Percentiles rank a stretch among this genome's conserved stretches.
Evolutionary conservation across 768 basidiomycete species (phyloP).

Genomic region (Candolleomyces aberdarensis): DNA sequence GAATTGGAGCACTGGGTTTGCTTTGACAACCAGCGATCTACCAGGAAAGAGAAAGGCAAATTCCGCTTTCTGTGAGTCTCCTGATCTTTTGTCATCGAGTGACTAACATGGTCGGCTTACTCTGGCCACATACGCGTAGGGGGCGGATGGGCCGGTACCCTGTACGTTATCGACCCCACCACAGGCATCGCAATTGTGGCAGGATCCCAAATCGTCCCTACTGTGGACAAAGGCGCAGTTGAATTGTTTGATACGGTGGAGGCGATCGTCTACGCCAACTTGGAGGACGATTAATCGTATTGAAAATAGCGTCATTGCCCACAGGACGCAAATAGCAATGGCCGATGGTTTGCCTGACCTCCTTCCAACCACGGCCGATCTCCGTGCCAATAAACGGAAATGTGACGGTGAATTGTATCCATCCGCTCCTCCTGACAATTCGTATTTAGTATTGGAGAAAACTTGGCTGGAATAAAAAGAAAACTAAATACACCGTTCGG

Average conservation of each 20-base stretch:
- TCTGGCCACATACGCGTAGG: slow-evolving; percentile 14
- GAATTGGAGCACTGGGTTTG: slow-evolving; percentile 27
- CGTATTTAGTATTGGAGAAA: too few species aligned
- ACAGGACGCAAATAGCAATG: too few species aligned
- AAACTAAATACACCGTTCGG: too few species aligned
- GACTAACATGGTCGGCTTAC: background rate
- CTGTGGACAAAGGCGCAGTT: slow-evolving; percentile 19
- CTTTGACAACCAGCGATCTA: slow-evolving; percentile 22
- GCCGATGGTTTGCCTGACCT: too few species aligned
- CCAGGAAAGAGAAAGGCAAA: slow-evolving; percentile 26
- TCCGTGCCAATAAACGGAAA: too few species aligned
- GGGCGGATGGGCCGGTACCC: slow-evolving; percentile 33
- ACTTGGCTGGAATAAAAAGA: too few species aligned
- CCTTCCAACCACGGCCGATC: too few species aligned
- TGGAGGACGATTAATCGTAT: slow-evolving; percentile 4
- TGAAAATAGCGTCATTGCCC: background rate
- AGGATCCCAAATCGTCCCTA: slow-evolving; percentile 28
- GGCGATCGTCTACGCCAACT: slow-evolving; percentile 24
- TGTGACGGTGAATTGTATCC: too few species aligned
- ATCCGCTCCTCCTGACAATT: too few species aligned
- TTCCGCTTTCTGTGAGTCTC: slow-evolving; percentile 28
- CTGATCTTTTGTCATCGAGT: background rate
- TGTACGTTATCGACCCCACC: slow-evolving; percentile 27
- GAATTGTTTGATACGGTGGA: slow-evolving; percentile 23
- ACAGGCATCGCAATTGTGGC: slow-evolving; percentile 31